Base-by-base conservation (phyloP, 176 grass and related monocot species). In the Oryza brachyantha region DNA sequence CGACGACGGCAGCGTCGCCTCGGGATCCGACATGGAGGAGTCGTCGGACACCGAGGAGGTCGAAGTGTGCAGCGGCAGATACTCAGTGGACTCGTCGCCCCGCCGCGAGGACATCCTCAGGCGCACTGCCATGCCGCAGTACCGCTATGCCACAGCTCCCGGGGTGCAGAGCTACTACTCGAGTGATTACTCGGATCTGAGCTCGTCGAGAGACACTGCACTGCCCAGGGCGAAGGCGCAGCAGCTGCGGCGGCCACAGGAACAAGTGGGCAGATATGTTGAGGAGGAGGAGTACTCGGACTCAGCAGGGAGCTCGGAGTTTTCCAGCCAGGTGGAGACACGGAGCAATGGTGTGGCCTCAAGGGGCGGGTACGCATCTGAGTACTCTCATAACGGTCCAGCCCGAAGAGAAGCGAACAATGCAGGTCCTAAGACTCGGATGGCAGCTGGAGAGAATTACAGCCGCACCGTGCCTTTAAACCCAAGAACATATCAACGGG, bases 21-120 rank as follows among this genome's bases (percentile, higher is more conserved):
- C 88, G 2, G 92, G 88, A 61, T 99, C 92, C 40, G 92, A 99
- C 70, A 96, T 96, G 96, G 92, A 91, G 57, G 92, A 99, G 81
- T 95, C 86, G 10, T 99, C 88, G 3, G 96, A 93, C 79, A 78
- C 82, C 14, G 96, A 93, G 14, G 95, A 92, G 73, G 76, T 74
- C 2, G 96, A 95, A 54, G 81, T 77, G 43, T 86, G 88, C 81
- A 87, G 84, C 50, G 88, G 90, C 29, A 89, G 90, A 29, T 88
- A 89, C 68, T 98, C 90, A 2, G 88, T 86, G 11, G 90, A 96
- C 66, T 99, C 96, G 22, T 99, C 96, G 7, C 90, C 90, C 8
- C 73, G 48, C 40, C 76, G 70, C 19, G 81, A 89, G 25, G 74
- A 77, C 54, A 43, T 38, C n/a, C 29, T 66, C 0, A 41, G 29